A percentile compares a stretch with the other conserved stretches of the same genome.
phyloP scores from a whole-genome alignment of 208 protist genomes.

The Phytomonas sp. region DNA sequence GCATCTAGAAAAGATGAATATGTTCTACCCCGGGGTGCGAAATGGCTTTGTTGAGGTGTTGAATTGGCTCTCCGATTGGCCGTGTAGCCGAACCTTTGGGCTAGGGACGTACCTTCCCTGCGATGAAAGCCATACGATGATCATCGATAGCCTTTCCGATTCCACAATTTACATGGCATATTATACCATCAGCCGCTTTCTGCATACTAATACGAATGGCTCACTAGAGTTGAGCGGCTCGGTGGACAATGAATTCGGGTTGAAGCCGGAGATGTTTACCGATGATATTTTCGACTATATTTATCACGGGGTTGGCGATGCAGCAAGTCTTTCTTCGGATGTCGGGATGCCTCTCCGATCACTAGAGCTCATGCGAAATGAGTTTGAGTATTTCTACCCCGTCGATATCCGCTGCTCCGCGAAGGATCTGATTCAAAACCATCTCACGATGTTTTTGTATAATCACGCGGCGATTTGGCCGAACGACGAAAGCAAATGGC shows the following conservation, averaged over 20 bases:
- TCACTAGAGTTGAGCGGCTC: slow-evolving; percentile 32
- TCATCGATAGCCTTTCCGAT: slow-evolving; percentile 99
- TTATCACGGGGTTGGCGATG: slow-evolving; percentile 70
- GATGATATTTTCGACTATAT: slow-evolving; percentile 93
- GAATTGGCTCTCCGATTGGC: slow-evolving; percentile 98
- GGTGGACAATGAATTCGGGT: slow-evolving; percentile 60
- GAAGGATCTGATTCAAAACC: slow-evolving; percentile 99
- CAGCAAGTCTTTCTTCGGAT: slow-evolving; percentile 33
- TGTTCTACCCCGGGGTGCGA: slow-evolving; percentile 88
- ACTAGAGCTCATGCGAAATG: slow-evolving; percentile 84
- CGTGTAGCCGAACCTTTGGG: slow-evolving; percentile 98
- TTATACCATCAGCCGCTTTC: slow-evolving; percentile 98
- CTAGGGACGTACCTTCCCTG: slow-evolving; percentile 98
- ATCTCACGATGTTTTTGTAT: slow-evolving; percentile 99
- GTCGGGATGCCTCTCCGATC: slow-evolving; percentile 62
- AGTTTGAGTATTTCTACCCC: slow-evolving; percentile 99
- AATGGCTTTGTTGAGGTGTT: slow-evolving; percentile 92
- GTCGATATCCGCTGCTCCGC: slow-evolving; percentile 98
- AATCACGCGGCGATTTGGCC: slow-evolving; percentile 99
- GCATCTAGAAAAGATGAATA: slow-evolving; percentile 89
- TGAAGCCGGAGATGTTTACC: slow-evolving; percentile 93
- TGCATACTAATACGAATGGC: slow-evolving; percentile 85
- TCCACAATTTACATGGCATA: slow-evolving; percentile 99
- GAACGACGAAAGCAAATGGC: slow-evolving; percentile 64
- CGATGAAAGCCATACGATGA: slow-evolving; percentile 79